Base-by-base conservation (phyloP, 768 basidiomycete genomes). In the Leccinum ochraceum region DNA sequence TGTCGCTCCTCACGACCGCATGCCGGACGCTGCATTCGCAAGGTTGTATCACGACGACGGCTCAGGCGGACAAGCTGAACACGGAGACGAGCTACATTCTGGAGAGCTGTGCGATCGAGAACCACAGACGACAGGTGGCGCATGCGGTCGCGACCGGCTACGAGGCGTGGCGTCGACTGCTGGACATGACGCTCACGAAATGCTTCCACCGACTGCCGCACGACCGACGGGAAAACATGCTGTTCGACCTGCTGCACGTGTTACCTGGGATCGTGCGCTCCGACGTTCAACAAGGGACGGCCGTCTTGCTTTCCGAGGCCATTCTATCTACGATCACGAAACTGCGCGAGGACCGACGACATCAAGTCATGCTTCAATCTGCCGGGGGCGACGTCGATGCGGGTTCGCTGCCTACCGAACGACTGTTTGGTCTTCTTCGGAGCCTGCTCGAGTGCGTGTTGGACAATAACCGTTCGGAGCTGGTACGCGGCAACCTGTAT, bases 401-500 rank as follows among this genome's bases (percentile, higher is more conserved):
- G 1, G 85, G 88, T 26, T 82, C 86, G 10, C 75, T 95, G 17
- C 94, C 94, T 3, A 84, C 87, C 0, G 95, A 97, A 66, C 81
- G 93, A 37, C 76, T 98, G 13, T 86, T 85, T 62, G 76, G 83
- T 2, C 84, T 96, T 49, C 80, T 98, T 11, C 85, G 87, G 49
- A 85, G 80, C 63, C 79, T 94, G 30, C 72, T 97, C 56, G 86
- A 92, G 56, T 89, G 87, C 53, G 83, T 95, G 58, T 68, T 89
- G 59, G 86, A 90, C 62, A 88, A 83, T 60, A 91, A 89, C 61
- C 88, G 86, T 13, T 83, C 89, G 28, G 94, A 96, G 69, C 80
- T 92, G 54, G 89, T 95, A 17, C 88, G 95, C 26, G 96, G 96
- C 7, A 98, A 98, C 70, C 79, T 98, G n/a, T 98, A 96, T 72